phyloP scores from a whole-genome alignment of 2,329 filamentous ascomycete genomes.

The Cladorrhinum sp. region DNA sequence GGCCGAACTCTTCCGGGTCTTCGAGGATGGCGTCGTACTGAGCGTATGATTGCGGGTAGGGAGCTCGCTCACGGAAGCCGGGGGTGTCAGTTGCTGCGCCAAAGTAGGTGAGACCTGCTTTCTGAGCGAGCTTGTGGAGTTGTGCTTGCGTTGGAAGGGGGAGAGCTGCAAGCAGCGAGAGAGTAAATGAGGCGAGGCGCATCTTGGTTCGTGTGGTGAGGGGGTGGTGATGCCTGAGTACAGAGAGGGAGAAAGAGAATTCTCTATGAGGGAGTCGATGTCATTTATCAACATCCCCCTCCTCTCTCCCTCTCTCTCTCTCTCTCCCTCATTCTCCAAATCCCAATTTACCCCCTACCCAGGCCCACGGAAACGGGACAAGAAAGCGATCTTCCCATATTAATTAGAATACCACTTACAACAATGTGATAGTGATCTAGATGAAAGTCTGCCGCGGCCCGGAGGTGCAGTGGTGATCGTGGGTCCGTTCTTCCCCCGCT shows the following conservation, averaged over 20 bases:
- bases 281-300: not conserved
- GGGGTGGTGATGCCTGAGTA: not conserved
- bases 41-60: conserved; percentile 48
- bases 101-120: conserved; percentile 56
- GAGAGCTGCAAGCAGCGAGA: conserved; percentile 14
- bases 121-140: conserved; percentile 48
- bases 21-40: conserved; percentile 53
- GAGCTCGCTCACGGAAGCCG: conserved; percentile 39
- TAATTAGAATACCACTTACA: not conserved
- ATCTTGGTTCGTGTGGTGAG: conserved; percentile 9
- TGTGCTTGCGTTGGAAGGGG: conserved; percentile 34
- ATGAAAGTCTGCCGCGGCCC: not conserved
- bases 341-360: not conserved
- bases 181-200: conserved; percentile 10
- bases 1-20: conserved; percentile 56
- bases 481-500: not conserved
- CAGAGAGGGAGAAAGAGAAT: not conserved
- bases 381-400: conserved; percentile 8
- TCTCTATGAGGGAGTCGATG: not conserved
- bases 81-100: conserved; percentile 58
- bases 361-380: conserved; percentile 14
- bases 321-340: no score
- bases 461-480: conserved; percentile 1
- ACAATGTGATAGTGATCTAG: no score
- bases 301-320: no score